Percentiles rank a stretch among this genome's conserved stretches.
Conservation (phyloP, 345 rosid species). For the Citrus mangshanensis region DNA sequence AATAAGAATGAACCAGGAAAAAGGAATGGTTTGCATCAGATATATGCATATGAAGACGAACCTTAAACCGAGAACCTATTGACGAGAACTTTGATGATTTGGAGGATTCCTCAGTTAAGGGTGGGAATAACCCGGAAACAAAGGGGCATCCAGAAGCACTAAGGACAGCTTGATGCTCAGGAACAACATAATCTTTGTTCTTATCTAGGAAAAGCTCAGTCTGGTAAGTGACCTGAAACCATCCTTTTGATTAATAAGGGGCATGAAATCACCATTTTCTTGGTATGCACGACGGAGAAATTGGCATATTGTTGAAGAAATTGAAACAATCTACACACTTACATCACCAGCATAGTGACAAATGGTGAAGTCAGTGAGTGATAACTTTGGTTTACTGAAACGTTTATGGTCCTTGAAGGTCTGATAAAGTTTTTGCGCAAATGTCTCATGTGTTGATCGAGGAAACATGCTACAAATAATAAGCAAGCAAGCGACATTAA, state of each 20-base stretch:
- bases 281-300: background rate
- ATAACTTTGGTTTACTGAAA: slow-evolving; percentile 87
- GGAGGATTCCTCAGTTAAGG: slow-evolving; percentile 75
- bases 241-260: background rate
- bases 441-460: slow-evolving; percentile 94
- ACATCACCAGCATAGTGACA: slow-evolving; percentile 98
- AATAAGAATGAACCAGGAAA: slow-evolving; percentile 6
- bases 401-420: slow-evolving; percentile 82
- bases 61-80: slow-evolving; percentile 96
- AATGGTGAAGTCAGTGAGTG: slow-evolving; percentile 92
- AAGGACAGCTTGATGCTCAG: slow-evolving; percentile 89
- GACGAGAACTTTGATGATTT: slow-evolving; percentile 90
- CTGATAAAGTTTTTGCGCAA: slow-evolving; percentile 94
- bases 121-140: slow-evolving; percentile 79
- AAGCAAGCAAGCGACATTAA: slow-evolving; percentile 16
- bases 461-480: slow-evolving; percentile 84
- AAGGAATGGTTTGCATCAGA: slow-evolving; percentile 6
- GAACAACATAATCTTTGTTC: slow-evolving; percentile 93
- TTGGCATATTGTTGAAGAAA: background rate
- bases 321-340: slow-evolving; percentile 30
- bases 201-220: slow-evolving; percentile 89
- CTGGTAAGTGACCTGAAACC: slow-evolving; percentile 87
- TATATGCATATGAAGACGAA: slow-evolving; percentile 14
- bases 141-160: slow-evolving; percentile 75
- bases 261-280: slow-evolving; percentile 5